Base-by-base conservation (phyloP, 2,329 filamentous ascomycete species). In the Aspergillus glaucus region DNA sequence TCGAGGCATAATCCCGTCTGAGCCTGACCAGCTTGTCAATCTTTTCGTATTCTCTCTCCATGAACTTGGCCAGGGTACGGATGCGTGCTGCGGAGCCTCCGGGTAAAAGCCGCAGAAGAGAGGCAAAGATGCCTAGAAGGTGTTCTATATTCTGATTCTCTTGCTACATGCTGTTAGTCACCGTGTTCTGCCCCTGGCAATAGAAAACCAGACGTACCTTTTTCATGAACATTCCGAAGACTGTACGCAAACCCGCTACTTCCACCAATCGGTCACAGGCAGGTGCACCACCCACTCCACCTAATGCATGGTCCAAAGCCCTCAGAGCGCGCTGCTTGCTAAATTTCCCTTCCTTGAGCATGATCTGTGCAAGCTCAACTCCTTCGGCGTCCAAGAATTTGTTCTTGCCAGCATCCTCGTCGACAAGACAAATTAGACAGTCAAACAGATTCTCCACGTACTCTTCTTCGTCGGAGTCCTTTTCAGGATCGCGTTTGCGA, bases 381-480 rank as follows among this genome's bases (percentile, higher is more conserved):
- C 93, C 93, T 71, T 98, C 93, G 1, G 88, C 90, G 57, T 93
- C 87, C 30, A 95, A 64, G 53, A 97, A 93, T 50, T 88, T 88
- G 8, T 71, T 62, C 67, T 96, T 96, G 5, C 91, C 91, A 4
- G 78, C 70, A 0, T 77, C 66, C 50, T 89, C 86, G 58, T 95
- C 87, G 0, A 85, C 86, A 1, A 95, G 72, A 57, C 87, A 94
- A 1, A 88, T 87, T 15, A 97, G 66, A 1, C 85, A 82, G 62
- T 95, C 91, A 65, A 98, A 98, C 0, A 96, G 65, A 56, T 98
- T 95, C 68, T 95, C 89, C 64, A 94, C 87, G 65, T 88, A 96
- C 71, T 98, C 93, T 64, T 95, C 91, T 67, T 97, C 93, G 45
- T 93, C 85, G 28, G 85, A 84, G 50, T 90, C 88, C 62, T 87